Evolutionary conservation across 306 rosid species (phyloP), one percentile per base, ranked within the genome.

Genomic region (Quillaja saponaria): DNA sequence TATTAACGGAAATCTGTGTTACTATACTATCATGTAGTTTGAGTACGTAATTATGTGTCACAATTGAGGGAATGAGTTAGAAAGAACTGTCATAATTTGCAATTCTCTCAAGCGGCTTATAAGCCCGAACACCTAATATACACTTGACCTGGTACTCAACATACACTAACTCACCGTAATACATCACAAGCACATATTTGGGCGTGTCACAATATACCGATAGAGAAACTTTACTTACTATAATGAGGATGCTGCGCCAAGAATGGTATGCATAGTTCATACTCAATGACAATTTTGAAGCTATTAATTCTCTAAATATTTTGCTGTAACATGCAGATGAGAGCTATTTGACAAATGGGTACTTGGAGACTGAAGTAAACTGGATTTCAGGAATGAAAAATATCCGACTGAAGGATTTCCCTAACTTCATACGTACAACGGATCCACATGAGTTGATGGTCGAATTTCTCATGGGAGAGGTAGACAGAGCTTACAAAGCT

Each of bases 351-450:
- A 49, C 66, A 28, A 67, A 40, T 34, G 71, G 61, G 9, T 48
- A 54, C 13, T 14, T 63, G 7, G 76, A 75, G 0, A 69, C 40
- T 0, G 28, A 20, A 6, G 34, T 64, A 15, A 61, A 74, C 12
- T 74, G 69, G 79, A 67, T 67, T 38, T 66, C 70, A 0, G 74
- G 54, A 6, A 33, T 70, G 61, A 60, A 64, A 13, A 49, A 66
- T 14, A 70, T 70, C 7, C 63, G 45, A 4, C 6, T 76, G 10
- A 76, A 28, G 15, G 76, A 76, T 34, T 13, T 70, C 3, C 68
- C 65, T 5, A 64, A 13, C 11, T 70, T 64, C 14, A 0, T 53
- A 4, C 16, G 61, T 7, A 47, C 69, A 1, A 64, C 69, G 2
- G 34, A 76, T 41, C 64, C 40, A 3, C 33, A 70, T 0, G 69